A percentile compares a stretch with the other conserved stretches of the same genome.
phyloP scores from a whole-genome alignment of 768 basidiomycete genomes.

The Collybiopsis confluens region DNA sequence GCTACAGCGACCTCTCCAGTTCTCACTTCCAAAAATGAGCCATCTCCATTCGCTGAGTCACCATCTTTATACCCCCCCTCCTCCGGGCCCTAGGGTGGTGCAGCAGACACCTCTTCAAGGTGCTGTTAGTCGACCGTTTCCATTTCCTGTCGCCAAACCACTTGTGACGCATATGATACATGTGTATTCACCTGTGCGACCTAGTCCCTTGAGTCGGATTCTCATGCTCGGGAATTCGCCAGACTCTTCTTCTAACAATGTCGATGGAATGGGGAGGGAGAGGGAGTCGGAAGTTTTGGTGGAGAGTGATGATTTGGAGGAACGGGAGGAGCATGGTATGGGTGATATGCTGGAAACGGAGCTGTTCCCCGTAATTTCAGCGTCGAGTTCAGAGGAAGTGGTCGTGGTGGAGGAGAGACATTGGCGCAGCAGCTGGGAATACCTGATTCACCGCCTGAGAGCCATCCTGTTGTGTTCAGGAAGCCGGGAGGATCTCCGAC shows the following conservation, averaged over 20 bases:
- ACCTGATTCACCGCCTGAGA: slow-evolving; percentile 27
- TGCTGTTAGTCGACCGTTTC: slow-evolving; percentile 25
- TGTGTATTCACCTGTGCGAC: slow-evolving; percentile 77
- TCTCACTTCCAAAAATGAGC: too few relatives aligned
- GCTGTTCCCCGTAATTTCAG: slow-evolving; percentile 14
- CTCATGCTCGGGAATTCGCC: slow-evolving; percentile 68
- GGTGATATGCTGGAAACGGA: slow-evolving; percentile 25
- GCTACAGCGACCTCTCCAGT: too few relatives aligned
- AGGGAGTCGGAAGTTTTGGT: background rate
- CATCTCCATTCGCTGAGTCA: too few relatives aligned
- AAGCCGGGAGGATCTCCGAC: slow-evolving; percentile 47
- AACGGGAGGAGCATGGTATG: background rate
- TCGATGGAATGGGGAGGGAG: background rate
- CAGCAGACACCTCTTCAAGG: slow-evolving; percentile 25
- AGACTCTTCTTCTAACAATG: background rate
- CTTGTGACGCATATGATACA: slow-evolving; percentile 67
- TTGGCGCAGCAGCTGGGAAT: slow-evolving; percentile 45
- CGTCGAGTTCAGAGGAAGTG: background rate
- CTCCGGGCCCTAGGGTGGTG: slow-evolving; percentile 11
- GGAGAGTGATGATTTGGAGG: background rate
- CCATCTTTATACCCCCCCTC: slow-evolving; percentile 8
- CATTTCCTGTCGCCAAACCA: slow-evolving; percentile 72
- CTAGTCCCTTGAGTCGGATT: slow-evolving; percentile 78
- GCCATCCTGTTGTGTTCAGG: slow-evolving; percentile 27
- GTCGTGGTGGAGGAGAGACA: slow-evolving; percentile 27